Evolutionary conservation across 2,329 filamentous ascomycete species (phyloP), one percentile per base, ranked within the genome.

Genomic region (Penicillium sclerotigenum): DNA sequence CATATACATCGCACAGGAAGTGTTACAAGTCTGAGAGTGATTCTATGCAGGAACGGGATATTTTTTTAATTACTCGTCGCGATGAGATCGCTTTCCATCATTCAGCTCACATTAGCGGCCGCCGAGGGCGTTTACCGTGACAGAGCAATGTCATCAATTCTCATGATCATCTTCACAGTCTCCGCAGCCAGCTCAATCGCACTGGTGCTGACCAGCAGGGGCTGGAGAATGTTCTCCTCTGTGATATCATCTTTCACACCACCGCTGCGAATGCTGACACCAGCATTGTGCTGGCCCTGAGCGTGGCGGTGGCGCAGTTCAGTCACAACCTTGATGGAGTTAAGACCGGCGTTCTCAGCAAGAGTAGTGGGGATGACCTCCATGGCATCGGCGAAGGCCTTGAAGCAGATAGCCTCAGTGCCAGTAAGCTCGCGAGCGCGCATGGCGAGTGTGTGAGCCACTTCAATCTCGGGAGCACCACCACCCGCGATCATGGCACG

Each of bases 321-420:
- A 26, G 94, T 99, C 45, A 99, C 94, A 28, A 99, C 94, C 80
- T 95, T 96, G 83, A 99, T 99, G 74, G 90, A 93, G 82, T 99
- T 99, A 61, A 99, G 81, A 47, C 94, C 94, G 0, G 94, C 94
- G 68, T 99, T 99, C 79, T 99, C 94, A 0, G 94, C 95, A 65
- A 99, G 81, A 1, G 94, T 99, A 33, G 93, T 97, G 14, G 95
- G 94, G 52, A 99, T 90, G 40, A 99, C 90, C 78, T 99, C 94
- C 80, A 99, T 88, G 8, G 94, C 94, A 62, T 99, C 93, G 1
- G 95, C 94, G 71, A 99, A 99, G 0, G 93, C 93, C 80, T 97
- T 97, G 90, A 91, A 99, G 84, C 94, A 99, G 71, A 97, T 97
- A 37, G 91, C 87, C 75, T 99, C 94, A 5, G 94, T 97, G 58